Conservation (phyloP, 345 rosid species). For the Syzygium jambos region DNA sequence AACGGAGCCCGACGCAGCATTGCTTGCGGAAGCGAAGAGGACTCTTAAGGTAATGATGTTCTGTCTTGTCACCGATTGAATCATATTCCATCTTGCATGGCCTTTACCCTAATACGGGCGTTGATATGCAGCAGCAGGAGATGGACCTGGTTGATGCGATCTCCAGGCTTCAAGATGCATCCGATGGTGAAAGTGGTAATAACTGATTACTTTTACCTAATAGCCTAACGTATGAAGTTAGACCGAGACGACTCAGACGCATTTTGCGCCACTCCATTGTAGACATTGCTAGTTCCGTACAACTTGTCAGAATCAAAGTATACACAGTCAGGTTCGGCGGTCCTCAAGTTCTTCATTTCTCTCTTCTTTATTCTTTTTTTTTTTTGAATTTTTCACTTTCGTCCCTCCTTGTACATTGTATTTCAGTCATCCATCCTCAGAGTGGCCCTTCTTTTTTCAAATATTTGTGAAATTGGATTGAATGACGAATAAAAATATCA, state of each 20-base stretch:
- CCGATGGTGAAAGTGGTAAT: constrained; percentile 99
- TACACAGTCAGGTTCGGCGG: not conserved
- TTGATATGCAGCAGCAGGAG: constrained; percentile 64
- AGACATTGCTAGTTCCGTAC: not conserved
- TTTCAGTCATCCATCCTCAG: not conserved
- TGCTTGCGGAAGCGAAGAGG: constrained; percentile 83
- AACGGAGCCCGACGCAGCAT: constrained; percentile 54
- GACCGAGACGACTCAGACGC: not conserved
- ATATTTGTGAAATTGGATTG: not conserved
- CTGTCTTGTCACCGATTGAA: not conserved
- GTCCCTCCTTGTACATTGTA: not conserved
- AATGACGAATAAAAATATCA: not conserved
- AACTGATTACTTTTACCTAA: constrained; percentile 40
- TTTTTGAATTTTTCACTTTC: not conserved
- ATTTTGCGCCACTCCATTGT: not conserved
- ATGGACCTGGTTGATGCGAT: constrained; percentile 86
- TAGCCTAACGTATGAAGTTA: constrained; percentile 6
- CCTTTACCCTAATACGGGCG: not conserved
- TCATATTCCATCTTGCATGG: not conserved
- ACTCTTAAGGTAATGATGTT: constrained; percentile 56
- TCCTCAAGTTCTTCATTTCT: not conserved
- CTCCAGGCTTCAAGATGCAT: constrained; percentile 84
- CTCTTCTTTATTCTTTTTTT: not conserved
- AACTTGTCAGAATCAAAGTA: not conserved
- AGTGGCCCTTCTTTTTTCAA: not conserved